Percentiles rank a stretch among this genome's conserved stretches.
phyloP scores from a whole-genome alignment of 2,329 filamentous ascomycete genomes.

The Penicillium sp. region DNA sequence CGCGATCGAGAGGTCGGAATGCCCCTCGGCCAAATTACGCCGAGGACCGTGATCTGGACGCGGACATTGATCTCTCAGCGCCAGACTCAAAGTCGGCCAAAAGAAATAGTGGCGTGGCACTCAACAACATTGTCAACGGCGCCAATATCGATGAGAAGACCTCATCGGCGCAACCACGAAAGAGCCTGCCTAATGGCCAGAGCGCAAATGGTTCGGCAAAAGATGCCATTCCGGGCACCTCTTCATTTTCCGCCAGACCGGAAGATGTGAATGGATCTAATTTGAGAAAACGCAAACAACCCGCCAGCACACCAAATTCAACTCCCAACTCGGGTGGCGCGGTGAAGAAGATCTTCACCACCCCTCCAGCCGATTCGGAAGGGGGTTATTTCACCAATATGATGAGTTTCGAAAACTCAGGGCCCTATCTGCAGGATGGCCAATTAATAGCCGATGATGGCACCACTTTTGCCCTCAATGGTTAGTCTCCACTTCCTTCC shows the following conservation, averaged over 20 bases:
- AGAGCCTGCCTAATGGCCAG: constrained; percentile 40
- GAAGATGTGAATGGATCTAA: constrained; percentile 46
- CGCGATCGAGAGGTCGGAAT: constrained; percentile 85
- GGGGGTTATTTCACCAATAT: constrained; percentile 69
- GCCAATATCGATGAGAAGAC: constrained; percentile 42
- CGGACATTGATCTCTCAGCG: constrained; percentile 75
- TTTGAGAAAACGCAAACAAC: constrained; percentile 84
- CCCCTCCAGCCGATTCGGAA: constrained; percentile 32
- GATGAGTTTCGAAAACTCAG: constrained; percentile 77
- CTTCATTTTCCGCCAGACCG: constrained; percentile 56
- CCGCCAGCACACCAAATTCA: constrained; percentile 42
- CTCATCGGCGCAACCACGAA: constrained; percentile 42
- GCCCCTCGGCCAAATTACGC: constrained; percentile 90
- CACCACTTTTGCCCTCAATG: constrained; percentile 77
- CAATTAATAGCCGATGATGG: constrained; percentile 88
- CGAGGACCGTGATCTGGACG: constrained; percentile 85
- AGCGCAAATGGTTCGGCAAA: constrained; percentile 38
- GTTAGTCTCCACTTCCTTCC: constrained; percentile 55
- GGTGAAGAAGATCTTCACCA: constrained; percentile 40
- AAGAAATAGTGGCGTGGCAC: constrained; percentile 28
- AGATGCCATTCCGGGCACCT: constrained; percentile 57
- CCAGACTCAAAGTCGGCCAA: constrained; percentile 35
- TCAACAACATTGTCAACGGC: constrained; percentile 31
- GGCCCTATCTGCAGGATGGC: constrained; percentile 68
- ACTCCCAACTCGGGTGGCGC: constrained; percentile 32